Base-by-base conservation (phyloP, 2,329 filamentous ascomycete genomes). In the Monilinia vaccinii-corymbosi region DNA sequence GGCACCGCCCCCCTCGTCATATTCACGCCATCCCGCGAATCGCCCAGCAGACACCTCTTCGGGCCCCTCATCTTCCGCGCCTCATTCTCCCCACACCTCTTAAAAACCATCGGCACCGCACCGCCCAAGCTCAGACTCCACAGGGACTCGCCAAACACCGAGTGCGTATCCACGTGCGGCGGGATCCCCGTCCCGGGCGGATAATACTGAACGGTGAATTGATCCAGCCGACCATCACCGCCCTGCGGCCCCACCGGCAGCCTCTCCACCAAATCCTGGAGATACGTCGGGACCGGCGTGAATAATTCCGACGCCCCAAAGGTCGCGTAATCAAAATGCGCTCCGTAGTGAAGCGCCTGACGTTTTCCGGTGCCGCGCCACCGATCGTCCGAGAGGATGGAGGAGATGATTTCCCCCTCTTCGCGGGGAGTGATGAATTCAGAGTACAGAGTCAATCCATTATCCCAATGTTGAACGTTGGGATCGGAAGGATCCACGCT, bases 201-300 rank as follows among this genome's bases (percentile, higher is more conserved):
- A 66, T 85, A 85, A 67, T 83, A 78, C 70, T 84, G 81, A 18
- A 83, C 71, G 64, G 81, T 84, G 64, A 84, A 80, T 67, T 84
- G 82, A 56, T 83, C 80, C 0, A 80, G 80, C 6, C 13, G 16
- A 1, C 16, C 36, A 1, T 6, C 21, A 1, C 32, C 18, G 1
- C 18, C 53, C n/a, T 10, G 1, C 7, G 2, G n/a, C 38, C 38
- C 4, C 3, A 53, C 13, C 14, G 57, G 57, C 3, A 59, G 13
- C 2, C 48, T 23, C 16, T 16, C 31, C 10, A 59, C 25, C 34
- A 59, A n/a, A 0, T 16, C 18, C 13, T 14, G 14, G 2, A 58
- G 10, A 16, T 31, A 58, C 1, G 3, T 10, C 6, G 56, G 56
- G 16, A 58, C 21, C 3, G 48, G 23, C n/a, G 56, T 58, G 13